Evolutionary conservation across 163 green algal species (phyloP).

Genomic region (Coccomyxa subellipsoidea): DNA sequence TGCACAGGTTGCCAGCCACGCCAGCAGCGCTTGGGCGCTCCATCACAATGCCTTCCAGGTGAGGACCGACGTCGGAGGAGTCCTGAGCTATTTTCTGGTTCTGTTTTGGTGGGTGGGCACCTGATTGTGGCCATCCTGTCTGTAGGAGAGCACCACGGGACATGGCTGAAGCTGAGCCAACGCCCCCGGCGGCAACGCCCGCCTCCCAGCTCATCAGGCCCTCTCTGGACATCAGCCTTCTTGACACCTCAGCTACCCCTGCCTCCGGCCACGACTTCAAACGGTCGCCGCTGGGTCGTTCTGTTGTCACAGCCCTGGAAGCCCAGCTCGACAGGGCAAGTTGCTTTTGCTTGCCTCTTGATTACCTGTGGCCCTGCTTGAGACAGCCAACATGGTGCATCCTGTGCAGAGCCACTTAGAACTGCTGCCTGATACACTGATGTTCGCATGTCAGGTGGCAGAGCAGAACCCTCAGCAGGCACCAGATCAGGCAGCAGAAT

Average conservation of each 20-base stretch:
- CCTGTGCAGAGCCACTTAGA: no score
- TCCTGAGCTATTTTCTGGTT: not conserved
- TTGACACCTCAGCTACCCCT: not conserved
- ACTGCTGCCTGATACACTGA: not conserved
- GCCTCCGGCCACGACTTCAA: not conserved
- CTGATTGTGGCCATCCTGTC: not conserved
- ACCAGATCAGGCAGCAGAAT: not conserved
- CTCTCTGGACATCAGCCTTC: not conserved
- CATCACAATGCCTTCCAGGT: constrained; percentile 26
- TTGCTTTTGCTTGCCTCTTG: no score
- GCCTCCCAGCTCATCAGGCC: not conserved
- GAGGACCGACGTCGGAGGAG: not conserved
- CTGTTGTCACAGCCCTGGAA: constrained; percentile 51
- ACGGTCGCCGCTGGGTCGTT: constrained; percentile 31
- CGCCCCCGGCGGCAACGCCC: not conserved
- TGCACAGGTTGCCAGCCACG: constrained; percentile 35
- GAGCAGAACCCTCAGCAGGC: not conserved
- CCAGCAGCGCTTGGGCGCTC: constrained; percentile 18
- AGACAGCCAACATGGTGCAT: no score
- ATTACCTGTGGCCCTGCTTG: no score
- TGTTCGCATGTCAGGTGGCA: not conserved
- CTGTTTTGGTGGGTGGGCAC: not conserved
- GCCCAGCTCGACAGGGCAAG: constrained; percentile 46
- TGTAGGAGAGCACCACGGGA: not conserved
- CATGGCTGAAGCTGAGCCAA: not conserved